These are phyloP conservation scores for Tolypocladium tundrense DNA, from an alignment of 2,329 filamentous ascomycete genomes.

Conservation along the genomic window DNA sequence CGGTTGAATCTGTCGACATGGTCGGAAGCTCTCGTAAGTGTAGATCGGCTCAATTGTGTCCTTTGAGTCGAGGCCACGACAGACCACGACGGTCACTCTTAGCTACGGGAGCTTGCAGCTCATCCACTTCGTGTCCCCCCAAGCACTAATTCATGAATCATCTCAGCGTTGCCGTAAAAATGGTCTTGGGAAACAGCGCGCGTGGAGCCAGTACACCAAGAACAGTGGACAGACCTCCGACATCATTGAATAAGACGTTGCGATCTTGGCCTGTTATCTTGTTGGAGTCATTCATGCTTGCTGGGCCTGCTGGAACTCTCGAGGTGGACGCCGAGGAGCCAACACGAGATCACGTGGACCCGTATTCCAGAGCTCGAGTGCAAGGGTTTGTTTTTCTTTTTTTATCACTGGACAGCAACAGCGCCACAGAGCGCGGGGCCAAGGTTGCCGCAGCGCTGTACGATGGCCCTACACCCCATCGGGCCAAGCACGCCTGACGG, in stretches of 20 bases:
- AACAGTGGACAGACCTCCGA: too few species aligned
- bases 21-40: too few species aligned
- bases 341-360: constrained; percentile 21
- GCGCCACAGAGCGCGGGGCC: not conserved
- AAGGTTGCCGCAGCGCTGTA: not conserved
- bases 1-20: too few species aligned
- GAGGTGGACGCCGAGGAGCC: not conserved
- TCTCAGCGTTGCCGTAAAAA: not conserved
- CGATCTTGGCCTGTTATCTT: too few species aligned
- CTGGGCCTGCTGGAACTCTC: not conserved
- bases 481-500: not conserved
- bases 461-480: constrained; percentile 1
- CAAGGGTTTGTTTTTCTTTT: constrained; percentile 2
- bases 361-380: constrained; percentile 1
- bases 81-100: too few species aligned
- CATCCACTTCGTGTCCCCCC: not conserved
- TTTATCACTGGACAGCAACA: constrained; percentile 1
- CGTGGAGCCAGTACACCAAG: not conserved
- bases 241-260: too few species aligned
- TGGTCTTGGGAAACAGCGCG: not conserved
- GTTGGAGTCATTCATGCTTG: not conserved
- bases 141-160: not conserved
- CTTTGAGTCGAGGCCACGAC: too few species aligned
- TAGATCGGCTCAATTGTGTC: too few species aligned
- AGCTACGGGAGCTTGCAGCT: not conserved